These are phyloP conservation scores for Pichia sp. DNA, from an alignment of 1,139 yeast genomes.

Conservation along the genomic window DNA sequence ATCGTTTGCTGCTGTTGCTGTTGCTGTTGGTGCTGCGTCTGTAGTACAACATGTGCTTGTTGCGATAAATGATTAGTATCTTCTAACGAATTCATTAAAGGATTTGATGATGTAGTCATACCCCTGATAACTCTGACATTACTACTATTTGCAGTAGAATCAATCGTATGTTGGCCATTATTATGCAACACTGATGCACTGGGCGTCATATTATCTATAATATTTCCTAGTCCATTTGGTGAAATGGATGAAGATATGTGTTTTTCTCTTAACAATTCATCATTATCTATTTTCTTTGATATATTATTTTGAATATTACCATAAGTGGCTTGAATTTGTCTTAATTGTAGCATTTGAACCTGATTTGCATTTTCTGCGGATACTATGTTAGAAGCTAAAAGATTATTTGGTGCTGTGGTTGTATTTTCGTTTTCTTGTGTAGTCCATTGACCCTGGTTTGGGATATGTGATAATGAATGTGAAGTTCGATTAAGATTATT, in stretches of 20 bases:
- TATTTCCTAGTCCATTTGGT: no score
- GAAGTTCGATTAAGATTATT: constrained; percentile 6
- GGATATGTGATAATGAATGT: constrained; percentile 16
- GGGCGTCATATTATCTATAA: no score
- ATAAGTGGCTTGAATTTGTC: constrained; percentile 28
- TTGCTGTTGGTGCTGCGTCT: no score
- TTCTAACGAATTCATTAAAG: background rate
- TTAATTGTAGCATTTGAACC: constrained; percentile 23
- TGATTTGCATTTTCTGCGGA: constrained; percentile 20
- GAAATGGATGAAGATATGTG: no score
- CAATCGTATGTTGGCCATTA: no score
- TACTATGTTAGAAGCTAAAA: constrained; percentile 21
- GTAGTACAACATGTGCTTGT: background rate
- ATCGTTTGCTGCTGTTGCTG: no score
- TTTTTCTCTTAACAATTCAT: background rate
- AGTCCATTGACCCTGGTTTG: constrained; percentile 6
- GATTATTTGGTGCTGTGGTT: background rate
- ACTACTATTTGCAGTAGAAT: no score
- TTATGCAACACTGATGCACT: no score
- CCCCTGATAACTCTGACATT: no score
- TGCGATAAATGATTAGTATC: background rate
- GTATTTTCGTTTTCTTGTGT: constrained; percentile 12
- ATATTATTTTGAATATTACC: constrained; percentile 23
- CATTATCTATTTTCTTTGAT: constrained; percentile 18
- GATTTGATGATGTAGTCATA: background rate